Base-by-base conservation (phyloP, 2,329 filamentous ascomycete species). In the Colletotrichum echinochloae region DNA sequence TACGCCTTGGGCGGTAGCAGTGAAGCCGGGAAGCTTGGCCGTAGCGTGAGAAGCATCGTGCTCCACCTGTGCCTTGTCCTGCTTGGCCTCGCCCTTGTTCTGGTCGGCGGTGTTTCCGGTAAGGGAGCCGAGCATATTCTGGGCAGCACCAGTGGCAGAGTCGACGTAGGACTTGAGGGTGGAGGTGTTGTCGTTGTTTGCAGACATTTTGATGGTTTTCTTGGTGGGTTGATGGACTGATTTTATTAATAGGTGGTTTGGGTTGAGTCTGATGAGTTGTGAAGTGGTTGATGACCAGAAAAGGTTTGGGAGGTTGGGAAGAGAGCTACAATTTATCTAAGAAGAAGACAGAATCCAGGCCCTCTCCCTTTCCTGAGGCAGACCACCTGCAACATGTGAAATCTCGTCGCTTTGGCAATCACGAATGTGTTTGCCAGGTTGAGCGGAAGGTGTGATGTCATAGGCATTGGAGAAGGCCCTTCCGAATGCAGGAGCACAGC, bases 91-190 rank as follows among this genome's bases (percentile, higher is more conserved):
- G 76, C 90, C 91, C 83, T 92, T 82, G 63, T 81, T 79, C 85
- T 94, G 85, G 76, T 95, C 91, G 72, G 85, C 85, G 2, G 86
- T 85, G 84, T 83, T 94, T 76, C 94, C 94, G 12, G 92, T 95
- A 66, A 97, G 72, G 72, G 84, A 87, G 73, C 94, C 93, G 60
- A 96, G 76, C 60, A 87, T 89, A 72, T 87, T 91, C 82, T 97
- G 94, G 62, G 91, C 88, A 65, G 90, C 85, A 74, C 93, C 93
- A 46, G 90, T 87, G 76, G 92, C 92, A 18, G 88, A 88, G 86
- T 95, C 91, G 75, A 93, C 78, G 83, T 91, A 91, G 67, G 93
- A 92, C 86, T 95, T 89, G 78, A 95, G 87, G 73, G 94, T 96
- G 73, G 94, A 97, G 75, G 91, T 88, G 64, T 73, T 73, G 23